These are phyloP conservation scores for Ogataea philodendri DNA, from an alignment of 805 yeast species.

Conservation along the genomic window DNA sequence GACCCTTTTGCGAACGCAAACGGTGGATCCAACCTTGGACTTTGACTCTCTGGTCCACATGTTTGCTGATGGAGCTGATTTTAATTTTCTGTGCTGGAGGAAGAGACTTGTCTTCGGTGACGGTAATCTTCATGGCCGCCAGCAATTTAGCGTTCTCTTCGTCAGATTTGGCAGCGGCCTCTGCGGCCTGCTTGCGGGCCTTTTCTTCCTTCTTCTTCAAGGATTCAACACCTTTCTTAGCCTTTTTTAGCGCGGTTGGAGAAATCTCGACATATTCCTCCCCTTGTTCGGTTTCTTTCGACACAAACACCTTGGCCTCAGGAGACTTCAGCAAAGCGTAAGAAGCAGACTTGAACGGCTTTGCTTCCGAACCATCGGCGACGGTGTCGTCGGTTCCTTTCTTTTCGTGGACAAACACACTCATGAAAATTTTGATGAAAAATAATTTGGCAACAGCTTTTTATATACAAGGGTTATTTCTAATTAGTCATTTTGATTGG, in stretches of 20 bases:
- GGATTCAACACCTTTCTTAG: slow-evolving; percentile 93
- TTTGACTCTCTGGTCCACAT: slow-evolving; percentile 64
- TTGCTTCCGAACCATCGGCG: slow-evolving; percentile 59
- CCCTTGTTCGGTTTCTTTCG: slow-evolving; percentile 57
- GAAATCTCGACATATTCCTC: slow-evolving; percentile 68
- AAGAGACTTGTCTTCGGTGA: slow-evolving; percentile 70
- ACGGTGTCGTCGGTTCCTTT: slow-evolving; percentile 63
- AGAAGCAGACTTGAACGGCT: slow-evolving; percentile 82
- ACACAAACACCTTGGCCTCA: slow-evolving; percentile 52
- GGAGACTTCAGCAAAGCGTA: slow-evolving; percentile 62
- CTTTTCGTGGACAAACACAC: slow-evolving; percentile 68
- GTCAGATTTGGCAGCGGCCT: slow-evolving; percentile 54
- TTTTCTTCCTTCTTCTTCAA: slow-evolving; percentile 78
- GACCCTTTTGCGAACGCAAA: slow-evolving; percentile 87
- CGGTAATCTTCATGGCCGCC: slow-evolving; percentile 74
- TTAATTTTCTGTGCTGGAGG: slow-evolving; percentile 70
- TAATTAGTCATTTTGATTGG: no score
- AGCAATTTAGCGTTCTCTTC: slow-evolving; percentile 72
- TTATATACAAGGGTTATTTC: not conserved
- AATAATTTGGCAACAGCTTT: not conserved
- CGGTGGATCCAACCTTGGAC: slow-evolving; percentile 97
- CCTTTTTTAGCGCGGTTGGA: slow-evolving; percentile 91
- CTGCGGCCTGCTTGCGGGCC: slow-evolving; percentile 54
- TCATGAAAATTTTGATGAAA: slow-evolving; percentile 12
- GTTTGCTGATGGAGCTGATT: slow-evolving; percentile 51